Base-by-base conservation (phyloP, 345 rosid genomes). In the Pugionium cornutum region DNA sequence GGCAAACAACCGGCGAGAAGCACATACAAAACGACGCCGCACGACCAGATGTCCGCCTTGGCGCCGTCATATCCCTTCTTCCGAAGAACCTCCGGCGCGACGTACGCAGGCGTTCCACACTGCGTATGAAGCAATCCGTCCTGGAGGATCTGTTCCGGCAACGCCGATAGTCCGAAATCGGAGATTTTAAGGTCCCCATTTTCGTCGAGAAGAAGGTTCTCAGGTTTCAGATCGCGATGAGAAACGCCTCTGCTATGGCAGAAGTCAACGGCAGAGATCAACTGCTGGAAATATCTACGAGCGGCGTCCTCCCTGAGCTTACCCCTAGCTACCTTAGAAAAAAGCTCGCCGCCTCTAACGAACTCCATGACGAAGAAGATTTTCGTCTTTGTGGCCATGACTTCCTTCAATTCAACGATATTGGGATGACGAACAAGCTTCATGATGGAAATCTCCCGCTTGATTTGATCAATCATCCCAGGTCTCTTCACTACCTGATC, bases 1-100 rank as follows among this genome's bases (percentile, higher is more conserved):
- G 98, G 98, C 47, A 91, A 76, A 28, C 68, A 69, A 1, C 89
- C 96, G 0, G 96, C 84, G 6, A 91, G 76, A 1, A 91, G 80
- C 5, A 84, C 88, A 68, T 78, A 86, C 44, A 86, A 66, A 47
- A 91, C 81, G 25, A 91, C 96, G 50, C 98, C 98, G 62, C 98
- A 91, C 2, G 98, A 91, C 98, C 98, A 91, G 3, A 83, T 66
- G 77, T 85, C 98, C 4, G 87, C 92, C 56, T 73, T 89, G 0
- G 88, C 76, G 2, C 98, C 98, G 58, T 85, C 90, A 73, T 91
- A 91, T 4, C 97, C 97, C 26, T 81, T 90, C 77, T 81, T 87
- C 62, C 92, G 58, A 4, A 91, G 50, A 4, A 91, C 86, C 83
- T 89, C 98, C n/a, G 98, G 98, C 1, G 98, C 97, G n/a, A 90